phyloP scores from a whole-genome alignment of 139 green algal species.

The Coelastrella sp. region DNA sequence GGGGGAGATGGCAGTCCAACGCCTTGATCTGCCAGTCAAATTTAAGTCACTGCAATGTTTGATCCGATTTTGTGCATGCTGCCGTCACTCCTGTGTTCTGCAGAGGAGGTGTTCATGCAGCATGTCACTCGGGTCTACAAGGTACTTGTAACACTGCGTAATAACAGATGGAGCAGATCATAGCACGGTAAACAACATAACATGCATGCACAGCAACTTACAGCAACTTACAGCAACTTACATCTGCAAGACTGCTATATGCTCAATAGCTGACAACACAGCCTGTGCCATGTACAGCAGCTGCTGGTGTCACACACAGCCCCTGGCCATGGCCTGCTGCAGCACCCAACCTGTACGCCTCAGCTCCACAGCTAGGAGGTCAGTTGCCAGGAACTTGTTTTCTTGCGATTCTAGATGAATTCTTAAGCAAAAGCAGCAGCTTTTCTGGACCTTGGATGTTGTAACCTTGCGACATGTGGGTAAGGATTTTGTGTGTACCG shows the following conservation, averaged over 20 bases:
- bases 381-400: background rate
- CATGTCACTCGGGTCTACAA: slow-evolving; percentile 9
- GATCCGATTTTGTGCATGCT: no score
- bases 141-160: background rate
- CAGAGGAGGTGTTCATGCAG: slow-evolving; percentile 19
- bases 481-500: background rate
- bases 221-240: background rate
- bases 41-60: no score
- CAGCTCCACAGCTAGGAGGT: background rate
- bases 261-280: background rate
- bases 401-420: background rate
- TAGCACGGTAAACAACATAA: background rate
- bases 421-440: background rate
- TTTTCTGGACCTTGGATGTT: background rate
- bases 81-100: background rate
- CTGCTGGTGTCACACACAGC: background rate
- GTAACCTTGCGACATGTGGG: no score
- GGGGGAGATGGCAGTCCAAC: no score
- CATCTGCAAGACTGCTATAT: background rate
- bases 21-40: no score
- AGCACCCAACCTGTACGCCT: background rate
- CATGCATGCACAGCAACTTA: no score
- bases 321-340: background rate
- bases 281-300: background rate
- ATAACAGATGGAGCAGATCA: background rate